A percentile compares a stretch with the other conserved stretches of the same genome.
Evolutionary conservation across 129 eudicot genomes (phyloP).

Genomic region (Chrysanthemum seticuspe): DNA sequence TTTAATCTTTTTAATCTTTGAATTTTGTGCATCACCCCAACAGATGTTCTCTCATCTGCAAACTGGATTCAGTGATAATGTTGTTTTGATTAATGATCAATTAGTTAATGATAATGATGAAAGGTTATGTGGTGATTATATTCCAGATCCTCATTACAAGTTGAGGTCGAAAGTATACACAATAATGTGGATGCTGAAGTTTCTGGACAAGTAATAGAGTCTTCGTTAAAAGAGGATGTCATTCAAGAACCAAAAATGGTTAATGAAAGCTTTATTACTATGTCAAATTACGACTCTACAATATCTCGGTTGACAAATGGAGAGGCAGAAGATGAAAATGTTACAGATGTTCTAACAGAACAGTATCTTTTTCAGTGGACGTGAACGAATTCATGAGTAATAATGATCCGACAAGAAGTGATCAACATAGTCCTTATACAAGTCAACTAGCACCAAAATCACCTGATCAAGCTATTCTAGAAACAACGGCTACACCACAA

Average conservation of each 20-base stretch:
- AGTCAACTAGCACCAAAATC: conserved; percentile 1
- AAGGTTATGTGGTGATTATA: conserved; percentile 10
- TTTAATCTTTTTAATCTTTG: background rate
- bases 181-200: conserved; percentile 4
- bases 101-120: conserved; percentile 13
- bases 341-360: background rate
- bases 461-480: background rate
- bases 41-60: conserved; percentile 11
- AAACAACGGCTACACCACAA: background rate
- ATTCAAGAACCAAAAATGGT: conserved; percentile 6
- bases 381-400: background rate
- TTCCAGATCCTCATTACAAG: conserved; percentile 1
- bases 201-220: background rate
- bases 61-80: background rate
- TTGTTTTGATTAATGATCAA: conserved; percentile 1
- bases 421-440: background rate
- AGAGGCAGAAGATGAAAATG: conserved; percentile 4
- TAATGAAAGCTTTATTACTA: background rate
- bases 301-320: background rate
- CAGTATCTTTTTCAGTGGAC: background rate
- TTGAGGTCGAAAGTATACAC: conserved; percentile 9
- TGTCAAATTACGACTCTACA: background rate
- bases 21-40: background rate
- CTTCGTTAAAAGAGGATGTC: background rate
- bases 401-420: background rate